phyloP scores from a whole-genome alignment of 352 stramenopile species.

The Nothophytophthora sp. region DNA sequence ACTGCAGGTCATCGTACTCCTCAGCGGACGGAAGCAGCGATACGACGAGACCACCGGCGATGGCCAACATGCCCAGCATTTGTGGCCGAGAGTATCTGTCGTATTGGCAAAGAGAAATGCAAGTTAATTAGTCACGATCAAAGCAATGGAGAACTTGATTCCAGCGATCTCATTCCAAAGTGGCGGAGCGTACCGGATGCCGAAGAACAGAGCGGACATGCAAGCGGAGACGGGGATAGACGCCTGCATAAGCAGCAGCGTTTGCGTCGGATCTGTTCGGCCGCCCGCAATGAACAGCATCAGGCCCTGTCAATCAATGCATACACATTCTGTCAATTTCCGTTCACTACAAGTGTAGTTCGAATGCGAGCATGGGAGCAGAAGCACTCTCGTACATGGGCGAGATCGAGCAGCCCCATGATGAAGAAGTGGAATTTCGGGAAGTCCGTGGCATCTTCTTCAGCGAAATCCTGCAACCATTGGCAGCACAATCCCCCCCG shows the following conservation, averaged over 20 bases:
- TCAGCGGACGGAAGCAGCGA: conserved; percentile 75
- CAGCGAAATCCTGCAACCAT: conserved; percentile 68
- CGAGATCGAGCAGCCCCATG: conserved; percentile 83
- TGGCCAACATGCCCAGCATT: conserved; percentile 68
- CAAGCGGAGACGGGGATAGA: conserved; percentile 74
- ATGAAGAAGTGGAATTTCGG: conserved; percentile 87
- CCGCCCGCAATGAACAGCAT: conserved; percentile 84
- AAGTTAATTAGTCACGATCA: background rate
- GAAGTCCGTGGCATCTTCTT: conserved; percentile 86
- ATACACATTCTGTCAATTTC: conserved; percentile 2
- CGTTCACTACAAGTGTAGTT: background rate
- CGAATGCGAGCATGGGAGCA: too few species aligned
- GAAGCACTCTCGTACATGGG: conserved; percentile 50
- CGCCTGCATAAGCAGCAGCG: conserved; percentile 84
- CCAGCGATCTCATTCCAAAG: too few species aligned
- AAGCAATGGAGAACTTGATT: background rate
- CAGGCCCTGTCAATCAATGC: conserved; percentile 50
- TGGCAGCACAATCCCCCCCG: background rate
- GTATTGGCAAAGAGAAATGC: background rate
- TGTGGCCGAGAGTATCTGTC: conserved; percentile 73
- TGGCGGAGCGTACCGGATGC: conserved; percentile 54
- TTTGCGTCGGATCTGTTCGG: conserved; percentile 82
- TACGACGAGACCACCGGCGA: conserved; percentile 67
- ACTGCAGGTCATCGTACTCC: conserved; percentile 46
- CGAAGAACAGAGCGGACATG: conserved; percentile 56